phyloP scores from a whole-genome alignment of 23 red algal genomes.

The Gracilariopsis chorda region DNA sequence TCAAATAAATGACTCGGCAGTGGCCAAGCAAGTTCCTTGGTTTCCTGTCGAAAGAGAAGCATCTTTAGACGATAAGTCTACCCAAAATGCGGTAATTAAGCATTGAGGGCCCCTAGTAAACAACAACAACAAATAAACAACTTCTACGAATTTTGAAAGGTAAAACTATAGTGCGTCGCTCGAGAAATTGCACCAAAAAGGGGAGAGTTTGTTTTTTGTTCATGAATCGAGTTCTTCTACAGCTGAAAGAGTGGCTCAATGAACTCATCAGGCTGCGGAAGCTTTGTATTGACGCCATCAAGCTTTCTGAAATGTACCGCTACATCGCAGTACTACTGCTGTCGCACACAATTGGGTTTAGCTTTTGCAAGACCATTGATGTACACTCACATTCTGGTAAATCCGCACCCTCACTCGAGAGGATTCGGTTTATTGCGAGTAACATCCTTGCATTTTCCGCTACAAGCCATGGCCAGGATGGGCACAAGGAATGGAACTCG shows the following conservation, averaged over 20 bases:
- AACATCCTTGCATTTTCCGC: background rate
- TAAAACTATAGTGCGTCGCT: too few species aligned
- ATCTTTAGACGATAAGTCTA: too few species aligned
- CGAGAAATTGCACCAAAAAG: background rate
- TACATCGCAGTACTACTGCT: background rate
- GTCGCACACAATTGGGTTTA: background rate
- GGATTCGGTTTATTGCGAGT: background rate
- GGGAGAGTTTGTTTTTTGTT: background rate
- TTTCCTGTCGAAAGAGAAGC: too few species aligned
- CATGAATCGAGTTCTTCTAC: background rate
- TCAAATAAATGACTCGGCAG: too few species aligned
- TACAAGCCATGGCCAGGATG: background rate
- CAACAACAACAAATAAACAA: too few species aligned
- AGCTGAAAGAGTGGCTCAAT: background rate
- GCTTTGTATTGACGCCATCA: background rate
- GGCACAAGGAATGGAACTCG: background rate
- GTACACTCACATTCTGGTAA: background rate
- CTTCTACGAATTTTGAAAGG: too few species aligned
- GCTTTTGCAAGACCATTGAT: background rate
- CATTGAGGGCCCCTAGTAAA: too few species aligned
- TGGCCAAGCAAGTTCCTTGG: too few species aligned
- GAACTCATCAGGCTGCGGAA: background rate
- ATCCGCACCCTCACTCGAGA: background rate
- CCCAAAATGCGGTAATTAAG: too few species aligned
- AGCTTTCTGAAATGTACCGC: background rate